Evolutionary conservation across 306 rosid genomes (phyloP).

Genomic region (Dryas alaskensis): DNA sequence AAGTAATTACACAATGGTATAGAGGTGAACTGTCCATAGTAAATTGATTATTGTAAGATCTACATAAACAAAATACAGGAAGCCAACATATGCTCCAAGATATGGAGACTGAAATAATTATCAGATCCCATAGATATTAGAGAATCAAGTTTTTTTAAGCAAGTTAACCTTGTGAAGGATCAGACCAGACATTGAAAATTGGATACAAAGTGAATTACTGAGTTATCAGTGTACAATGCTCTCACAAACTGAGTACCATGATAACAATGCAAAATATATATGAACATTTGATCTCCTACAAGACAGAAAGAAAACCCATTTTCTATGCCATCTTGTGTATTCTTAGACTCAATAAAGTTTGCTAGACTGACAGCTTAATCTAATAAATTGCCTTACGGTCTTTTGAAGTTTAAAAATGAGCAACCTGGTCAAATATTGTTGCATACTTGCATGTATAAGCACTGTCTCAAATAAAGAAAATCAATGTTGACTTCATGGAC

Average conservation of each 20-base stretch:
- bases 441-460: background rate
- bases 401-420: background rate
- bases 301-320: background rate
- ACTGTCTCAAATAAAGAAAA: background rate
- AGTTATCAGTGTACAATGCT: background rate
- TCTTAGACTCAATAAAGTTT: background rate
- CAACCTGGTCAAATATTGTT: background rate
- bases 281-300: constrained; percentile 4
- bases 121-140: background rate
- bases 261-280: background rate
- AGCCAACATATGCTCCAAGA: constrained; percentile 1
- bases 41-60: background rate
- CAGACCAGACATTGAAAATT: background rate
- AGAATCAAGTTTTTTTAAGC: background rate
- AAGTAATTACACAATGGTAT: constrained; percentile 15
- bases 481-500: background rate
- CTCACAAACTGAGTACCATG: background rate
- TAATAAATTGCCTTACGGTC: background rate
- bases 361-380: constrained; percentile 6
- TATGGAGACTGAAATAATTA: background rate
- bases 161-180: background rate
- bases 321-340: background rate
- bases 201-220: background rate
- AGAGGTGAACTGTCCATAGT: constrained; percentile 4
- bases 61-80: background rate